These are phyloP conservation scores for Cordyceps tenuipes DNA, from an alignment of 2,329 filamentous ascomycete genomes.

Conservation along the genomic window DNA sequence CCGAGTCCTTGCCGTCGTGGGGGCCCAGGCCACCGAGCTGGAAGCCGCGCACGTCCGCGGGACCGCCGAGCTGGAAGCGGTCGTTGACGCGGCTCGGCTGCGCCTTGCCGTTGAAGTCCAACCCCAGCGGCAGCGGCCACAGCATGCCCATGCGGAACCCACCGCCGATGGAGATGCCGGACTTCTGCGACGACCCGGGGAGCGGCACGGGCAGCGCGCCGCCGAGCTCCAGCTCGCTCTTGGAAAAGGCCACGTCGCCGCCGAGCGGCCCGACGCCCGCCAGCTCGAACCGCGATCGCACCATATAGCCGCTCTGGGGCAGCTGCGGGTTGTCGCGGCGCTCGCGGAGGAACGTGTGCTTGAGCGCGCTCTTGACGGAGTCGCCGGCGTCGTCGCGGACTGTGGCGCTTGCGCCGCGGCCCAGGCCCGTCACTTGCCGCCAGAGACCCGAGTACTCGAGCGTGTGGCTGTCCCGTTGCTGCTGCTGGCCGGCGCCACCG, in stretches of 20 bases:
- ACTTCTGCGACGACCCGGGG: conserved; percentile 58
- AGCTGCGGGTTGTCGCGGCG: conserved; percentile 77
- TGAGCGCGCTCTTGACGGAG: conserved; percentile 78
- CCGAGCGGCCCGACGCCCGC: conserved; percentile 76
- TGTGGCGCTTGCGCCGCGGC: conserved; percentile 66
- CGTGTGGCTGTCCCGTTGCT: conserved; percentile 61
- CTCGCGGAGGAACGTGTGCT: conserved; percentile 74
- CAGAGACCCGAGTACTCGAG: conserved; percentile 74
- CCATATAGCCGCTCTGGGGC: conserved; percentile 70
- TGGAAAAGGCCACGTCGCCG: conserved; percentile 90
- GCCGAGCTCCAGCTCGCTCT: conserved; percentile 78
- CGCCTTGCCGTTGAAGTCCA: conserved; percentile 40
- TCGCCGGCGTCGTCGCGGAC: conserved; percentile 83
- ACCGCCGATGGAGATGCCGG: conserved; percentile 73
- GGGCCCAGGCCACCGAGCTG: conserved; percentile 82
- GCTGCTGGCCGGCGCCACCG: neutral
- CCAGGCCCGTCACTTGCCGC: conserved; percentile 79
- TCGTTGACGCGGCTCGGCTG: conserved; percentile 79
- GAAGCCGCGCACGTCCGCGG: conserved; percentile 92
- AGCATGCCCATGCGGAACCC: conserved; percentile 75
- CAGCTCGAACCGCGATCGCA: conserved; percentile 73
- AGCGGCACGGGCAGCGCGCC: conserved; percentile 66
- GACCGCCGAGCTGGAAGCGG: conserved; percentile 88
- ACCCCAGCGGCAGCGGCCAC: conserved; percentile 67
- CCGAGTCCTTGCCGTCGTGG: conserved; percentile 73